phyloP scores from a whole-genome alignment of 2,329 filamentous ascomycete genomes.

The Botrytis porri region DNA sequence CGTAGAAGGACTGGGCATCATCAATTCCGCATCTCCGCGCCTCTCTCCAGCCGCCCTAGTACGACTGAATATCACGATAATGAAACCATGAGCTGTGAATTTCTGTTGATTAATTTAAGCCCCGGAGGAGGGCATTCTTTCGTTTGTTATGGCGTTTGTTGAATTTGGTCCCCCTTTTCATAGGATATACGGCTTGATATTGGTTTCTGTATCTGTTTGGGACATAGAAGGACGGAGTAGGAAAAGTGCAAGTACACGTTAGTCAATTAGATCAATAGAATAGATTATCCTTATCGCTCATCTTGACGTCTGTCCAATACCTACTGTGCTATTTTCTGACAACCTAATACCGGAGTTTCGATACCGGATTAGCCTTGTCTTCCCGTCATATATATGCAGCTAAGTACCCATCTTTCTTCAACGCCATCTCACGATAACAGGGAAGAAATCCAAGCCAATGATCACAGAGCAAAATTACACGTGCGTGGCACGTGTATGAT shows the following conservation, averaged over 20 bases:
- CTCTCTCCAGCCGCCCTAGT: neutral
- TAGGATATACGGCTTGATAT: neutral
- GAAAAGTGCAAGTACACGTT: neutral
- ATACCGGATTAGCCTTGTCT: neutral
- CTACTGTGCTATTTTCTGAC: neutral
- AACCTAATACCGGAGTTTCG: neutral
- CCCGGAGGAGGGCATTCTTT: neutral
- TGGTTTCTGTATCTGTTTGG: neutral
- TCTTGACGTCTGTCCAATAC: neutral
- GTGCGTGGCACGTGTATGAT: neutral
- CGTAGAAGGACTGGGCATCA: neutral
- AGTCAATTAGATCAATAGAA: slow-evolving; percentile 8
- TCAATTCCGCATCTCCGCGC: neutral
- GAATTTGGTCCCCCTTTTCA: neutral
- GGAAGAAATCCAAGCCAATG: neutral
- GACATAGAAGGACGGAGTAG: neutral
- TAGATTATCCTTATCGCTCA: neutral
- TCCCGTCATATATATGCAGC: neutral
- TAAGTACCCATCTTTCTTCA: slow-evolving; percentile 3
- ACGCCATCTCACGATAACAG: neutral
- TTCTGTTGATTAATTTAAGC: neutral
- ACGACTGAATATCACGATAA: neutral
- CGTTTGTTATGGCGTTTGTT: slow-evolving; percentile 3
- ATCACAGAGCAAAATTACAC: neutral
- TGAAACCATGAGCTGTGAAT: neutral